A percentile compares a stretch with the other conserved stretches of the same genome.
These are phyloP conservation scores for Gnetum montanum DNA, from an alignment of 75 land plant genomes.

Conservation along the genomic window DNA sequence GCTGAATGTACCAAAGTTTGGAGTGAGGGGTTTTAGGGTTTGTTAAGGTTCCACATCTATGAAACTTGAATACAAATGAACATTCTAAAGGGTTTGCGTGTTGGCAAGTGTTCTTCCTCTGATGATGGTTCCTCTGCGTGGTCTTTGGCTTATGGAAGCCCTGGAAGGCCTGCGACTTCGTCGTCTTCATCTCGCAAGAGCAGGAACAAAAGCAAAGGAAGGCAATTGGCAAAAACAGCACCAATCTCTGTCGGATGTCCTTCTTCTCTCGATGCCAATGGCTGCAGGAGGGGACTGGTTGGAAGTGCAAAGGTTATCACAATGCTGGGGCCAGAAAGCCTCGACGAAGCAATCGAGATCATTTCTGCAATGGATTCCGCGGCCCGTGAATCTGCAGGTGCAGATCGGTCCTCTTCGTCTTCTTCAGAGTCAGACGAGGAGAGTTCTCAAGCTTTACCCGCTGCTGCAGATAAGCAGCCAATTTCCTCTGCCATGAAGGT, in stretches of 20 bases:
- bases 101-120: background rate
- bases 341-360: constrained; percentile 4
- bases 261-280: background rate
- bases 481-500: background rate
- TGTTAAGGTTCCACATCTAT: background rate
- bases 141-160: constrained; percentile 1
- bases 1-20: background rate
- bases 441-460: background rate
- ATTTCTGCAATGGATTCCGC: constrained; percentile 2
- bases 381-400: background rate
- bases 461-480: too few species aligned
- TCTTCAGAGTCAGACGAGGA: background rate
- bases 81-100: background rate
- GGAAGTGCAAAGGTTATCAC: constrained; percentile 8
- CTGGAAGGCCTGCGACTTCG: too few species aligned
- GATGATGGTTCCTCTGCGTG: background rate
- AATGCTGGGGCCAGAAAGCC: constrained; percentile 2
- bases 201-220: background rate
- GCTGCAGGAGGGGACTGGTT: constrained; percentile 6
- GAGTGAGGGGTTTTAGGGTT: background rate
- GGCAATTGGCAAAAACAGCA: background rate
- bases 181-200: background rate
- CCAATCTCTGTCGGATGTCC: background rate
- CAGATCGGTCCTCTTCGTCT: background rate
- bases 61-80: constrained; percentile 1